Evolutionary conservation across 192 early-diverging fungal species (phyloP), one percentile per base, ranked within the genome.

Genomic region (Rhizophagus prolifer): DNA sequence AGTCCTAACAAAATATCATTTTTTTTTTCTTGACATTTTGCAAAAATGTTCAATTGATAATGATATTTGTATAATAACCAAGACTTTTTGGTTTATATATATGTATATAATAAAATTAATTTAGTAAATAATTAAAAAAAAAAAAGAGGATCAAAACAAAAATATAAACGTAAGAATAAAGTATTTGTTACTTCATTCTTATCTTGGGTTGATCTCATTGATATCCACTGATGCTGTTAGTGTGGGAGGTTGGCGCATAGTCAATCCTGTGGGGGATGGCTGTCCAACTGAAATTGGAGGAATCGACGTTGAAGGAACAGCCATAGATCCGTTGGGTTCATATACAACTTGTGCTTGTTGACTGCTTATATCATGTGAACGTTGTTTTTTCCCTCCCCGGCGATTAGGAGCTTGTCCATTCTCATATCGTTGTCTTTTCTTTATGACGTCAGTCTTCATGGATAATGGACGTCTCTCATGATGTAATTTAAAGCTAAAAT

Each of bases 391-490:
- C 38, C 44, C 58, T 65, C 36, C 14, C 13, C 75, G 62, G 7
- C 75, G 75, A 76, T 58, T 76, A 25, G 75, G 75, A 2, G 58
- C 68, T 58, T 76, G 75, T 21, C 79, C 78, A 59, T 77, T 84
- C 79, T 87, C 86, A 58, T 84, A 87, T 14, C 86, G 84, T 13
- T 85, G 83, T 28, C 86, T 74, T 31, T 85, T 82, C 19, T 85
- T 85, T 25, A 87, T 87, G 9, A 82, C 78, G 26, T 87, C 85
- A 16, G 85, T 85, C 75, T 87, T 87, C 70, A 87, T 82, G 0
- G 86, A 87, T 41, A 87, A 79, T 31, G 86, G 86, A 19, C 86
- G 75, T 50, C 84, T 82, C 67, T 84, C 83, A 59, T 86, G 81
- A 79, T 87, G 86, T 58, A 87, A 75, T 69, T 87, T 87, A 54